phyloP scores from a whole-genome alignment of 768 basidiomycete species.

The Amanita muscaria region DNA sequence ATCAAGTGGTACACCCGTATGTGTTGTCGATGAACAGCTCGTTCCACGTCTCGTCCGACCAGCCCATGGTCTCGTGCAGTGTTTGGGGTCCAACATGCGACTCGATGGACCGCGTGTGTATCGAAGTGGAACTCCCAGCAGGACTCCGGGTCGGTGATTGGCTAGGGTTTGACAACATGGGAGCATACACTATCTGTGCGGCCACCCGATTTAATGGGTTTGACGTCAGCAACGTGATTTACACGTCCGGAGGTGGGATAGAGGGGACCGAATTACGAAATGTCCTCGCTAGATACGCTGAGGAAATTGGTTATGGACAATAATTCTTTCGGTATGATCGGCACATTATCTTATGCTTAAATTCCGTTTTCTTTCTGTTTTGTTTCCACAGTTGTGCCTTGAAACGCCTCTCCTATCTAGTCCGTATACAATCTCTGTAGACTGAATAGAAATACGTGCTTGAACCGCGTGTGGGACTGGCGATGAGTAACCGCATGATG shows the following conservation, averaged over 20 bases:
- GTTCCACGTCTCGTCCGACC: conserved; percentile 41
- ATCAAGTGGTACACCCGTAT: conserved; percentile 83
- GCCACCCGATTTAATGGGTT: conserved; percentile 96
- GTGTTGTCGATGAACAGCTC: conserved; percentile 65
- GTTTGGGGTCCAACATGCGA: conserved; percentile 99
- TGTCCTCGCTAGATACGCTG: conserved; percentile 43
- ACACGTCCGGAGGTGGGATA: conserved; percentile 53
- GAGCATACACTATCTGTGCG: conserved; percentile 97
- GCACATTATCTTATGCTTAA: too few relatives aligned
- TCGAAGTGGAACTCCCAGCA: conserved; percentile 50
- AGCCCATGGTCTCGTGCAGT: conserved; percentile 47
- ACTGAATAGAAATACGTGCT: too few relatives aligned
- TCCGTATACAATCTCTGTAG: too few relatives aligned
- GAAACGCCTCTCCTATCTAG: too few relatives aligned
- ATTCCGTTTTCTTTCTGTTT: too few relatives aligned
- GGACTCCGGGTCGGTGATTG: conserved; percentile 88
- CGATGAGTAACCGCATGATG: too few relatives aligned
- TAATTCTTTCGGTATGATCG: too few relatives aligned
- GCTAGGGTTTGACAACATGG: conserved; percentile 98
- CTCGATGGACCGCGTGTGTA: conserved; percentile 87
- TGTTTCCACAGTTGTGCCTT: too few relatives aligned
- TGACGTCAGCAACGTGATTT: conserved; percentile 68
- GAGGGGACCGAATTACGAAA: conserved; percentile 44
- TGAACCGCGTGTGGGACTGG: too few relatives aligned
- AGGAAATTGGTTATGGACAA: not conserved